Evolutionary conservation across 441 rosid genomes (phyloP).

Genomic region (Eutrema salsugineum): DNA sequence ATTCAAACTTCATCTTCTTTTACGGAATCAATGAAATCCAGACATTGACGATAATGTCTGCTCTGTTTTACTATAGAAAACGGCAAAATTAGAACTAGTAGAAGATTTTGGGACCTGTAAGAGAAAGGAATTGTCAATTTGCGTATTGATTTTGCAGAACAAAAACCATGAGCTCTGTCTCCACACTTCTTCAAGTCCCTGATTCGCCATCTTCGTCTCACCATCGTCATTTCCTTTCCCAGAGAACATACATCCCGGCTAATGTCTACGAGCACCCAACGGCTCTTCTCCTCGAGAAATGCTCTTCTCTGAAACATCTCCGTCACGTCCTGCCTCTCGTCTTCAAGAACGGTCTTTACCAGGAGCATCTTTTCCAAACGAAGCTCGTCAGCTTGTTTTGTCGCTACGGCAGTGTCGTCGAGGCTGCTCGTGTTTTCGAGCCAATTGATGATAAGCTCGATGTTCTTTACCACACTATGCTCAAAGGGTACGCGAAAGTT

Average conservation of each 20-base stretch:
- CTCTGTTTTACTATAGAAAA: neutral
- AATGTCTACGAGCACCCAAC: conserved; percentile 49
- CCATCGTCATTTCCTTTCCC: conserved; percentile 42
- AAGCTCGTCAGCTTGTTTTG: conserved; percentile 85
- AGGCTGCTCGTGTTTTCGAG: conserved; percentile 78
- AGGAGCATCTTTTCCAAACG: conserved; percentile 68
- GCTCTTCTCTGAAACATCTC: conserved; percentile 54
- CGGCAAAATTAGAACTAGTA: neutral
- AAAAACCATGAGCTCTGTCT: conserved; percentile 11
- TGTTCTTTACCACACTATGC: conserved; percentile 76
- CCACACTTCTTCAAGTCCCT: neutral
- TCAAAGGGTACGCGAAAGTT: conserved; percentile 66
- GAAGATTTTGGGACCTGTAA: neutral
- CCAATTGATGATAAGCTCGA: conserved; percentile 54
- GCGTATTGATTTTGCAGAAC: neutral
- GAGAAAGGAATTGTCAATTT: neutral
- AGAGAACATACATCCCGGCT: conserved; percentile 32
- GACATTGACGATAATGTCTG: conserved; percentile 22
- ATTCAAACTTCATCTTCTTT: no score
- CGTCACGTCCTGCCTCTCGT: conserved; percentile 65
- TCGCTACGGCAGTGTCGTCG: conserved; percentile 52
- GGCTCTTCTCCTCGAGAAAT: conserved; percentile 75
- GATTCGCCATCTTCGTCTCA: neutral
- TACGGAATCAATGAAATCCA: neutral
- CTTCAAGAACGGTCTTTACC: conserved; percentile 60